phyloP scores from a whole-genome alignment of 2,329 filamentous ascomycete genomes.

The Beauveria scarabaeidicola region DNA sequence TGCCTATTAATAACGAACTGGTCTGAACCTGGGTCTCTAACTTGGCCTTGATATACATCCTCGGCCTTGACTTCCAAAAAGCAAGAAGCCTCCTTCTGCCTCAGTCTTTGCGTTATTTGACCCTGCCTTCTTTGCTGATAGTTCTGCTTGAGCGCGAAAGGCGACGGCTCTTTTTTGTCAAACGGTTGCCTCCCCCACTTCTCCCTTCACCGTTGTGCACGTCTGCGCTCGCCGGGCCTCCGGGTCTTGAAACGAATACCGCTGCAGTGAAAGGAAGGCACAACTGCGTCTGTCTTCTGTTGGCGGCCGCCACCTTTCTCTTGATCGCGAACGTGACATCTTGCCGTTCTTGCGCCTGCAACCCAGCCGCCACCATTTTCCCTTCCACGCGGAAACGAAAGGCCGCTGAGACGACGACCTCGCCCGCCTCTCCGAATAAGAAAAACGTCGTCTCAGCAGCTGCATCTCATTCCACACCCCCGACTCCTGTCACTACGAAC shows the following conservation, averaged over 20 bases:
- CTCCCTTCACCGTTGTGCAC: background rate
- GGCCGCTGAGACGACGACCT: slow-evolving; percentile 56
- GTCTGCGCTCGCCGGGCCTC: background rate
- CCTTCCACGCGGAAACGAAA: slow-evolving; percentile 52
- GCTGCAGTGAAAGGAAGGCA: background rate
- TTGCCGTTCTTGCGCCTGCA: background rate
- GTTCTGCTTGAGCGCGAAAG: background rate
- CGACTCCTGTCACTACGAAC: slow-evolving; percentile 46
- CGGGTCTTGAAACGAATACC: background rate
- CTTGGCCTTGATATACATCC: no score
- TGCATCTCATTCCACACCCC: slow-evolving; percentile 38
- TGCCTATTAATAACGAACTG: background rate
- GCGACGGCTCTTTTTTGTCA: background rate
- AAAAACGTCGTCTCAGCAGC: slow-evolving; percentile 49
- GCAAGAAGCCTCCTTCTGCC: no score
- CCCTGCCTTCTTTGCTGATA: no score
- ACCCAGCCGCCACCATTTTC: slow-evolving; percentile 45
- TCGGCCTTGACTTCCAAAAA: no score
- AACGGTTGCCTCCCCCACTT: background rate
- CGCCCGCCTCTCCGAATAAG: slow-evolving; percentile 41
- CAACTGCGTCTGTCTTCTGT: background rate
- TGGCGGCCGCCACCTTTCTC: background rate
- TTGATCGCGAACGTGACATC: background rate
- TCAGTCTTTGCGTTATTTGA: no score
- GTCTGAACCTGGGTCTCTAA: background rate